These are phyloP conservation scores for Mycena galopus DNA, from an alignment of 768 basidiomycete genomes.

Conservation along the genomic window DNA sequence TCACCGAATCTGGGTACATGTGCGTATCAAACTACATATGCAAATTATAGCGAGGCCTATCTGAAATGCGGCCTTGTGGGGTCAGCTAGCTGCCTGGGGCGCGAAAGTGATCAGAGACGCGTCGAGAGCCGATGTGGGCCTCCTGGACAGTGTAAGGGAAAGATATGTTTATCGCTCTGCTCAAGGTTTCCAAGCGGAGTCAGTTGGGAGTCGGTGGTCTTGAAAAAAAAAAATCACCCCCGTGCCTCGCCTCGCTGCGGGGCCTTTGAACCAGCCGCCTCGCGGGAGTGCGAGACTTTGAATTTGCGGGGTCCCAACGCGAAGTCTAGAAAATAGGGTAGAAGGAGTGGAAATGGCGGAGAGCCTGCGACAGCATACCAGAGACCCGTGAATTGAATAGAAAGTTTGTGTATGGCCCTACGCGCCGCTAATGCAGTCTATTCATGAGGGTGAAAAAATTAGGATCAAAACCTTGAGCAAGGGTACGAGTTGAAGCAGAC, in stretches of 20 bases:
- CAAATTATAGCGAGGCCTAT: neutral
- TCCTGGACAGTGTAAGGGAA: neutral
- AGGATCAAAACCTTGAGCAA: too few relatives aligned
- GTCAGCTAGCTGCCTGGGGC: too few relatives aligned
- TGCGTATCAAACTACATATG: neutral
- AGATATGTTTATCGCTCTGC: neutral
- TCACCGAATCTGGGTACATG: neutral
- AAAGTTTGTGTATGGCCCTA: constrained; percentile 1
- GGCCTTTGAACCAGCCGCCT: neutral
- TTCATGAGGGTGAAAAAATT: neutral
- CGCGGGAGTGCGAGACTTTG: neutral
- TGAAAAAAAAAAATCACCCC: neutral
- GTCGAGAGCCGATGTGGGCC: neutral
- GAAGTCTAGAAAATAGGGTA: neutral
- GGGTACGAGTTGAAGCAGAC: neutral
- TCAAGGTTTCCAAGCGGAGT: neutral
- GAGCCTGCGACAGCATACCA: constrained; percentile 9
- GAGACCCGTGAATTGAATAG: constrained; percentile 4
- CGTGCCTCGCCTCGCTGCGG: neutral
- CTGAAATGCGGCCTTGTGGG: too few relatives aligned
- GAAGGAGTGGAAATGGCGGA: neutral
- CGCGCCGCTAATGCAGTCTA: neutral
- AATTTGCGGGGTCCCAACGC: neutral
- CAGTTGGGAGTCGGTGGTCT: neutral
- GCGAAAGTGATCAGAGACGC: too few relatives aligned